These are phyloP conservation scores for Backusella tuberculispora DNA, from an alignment of 192 early-diverging fungal species.

Conservation along the genomic window DNA sequence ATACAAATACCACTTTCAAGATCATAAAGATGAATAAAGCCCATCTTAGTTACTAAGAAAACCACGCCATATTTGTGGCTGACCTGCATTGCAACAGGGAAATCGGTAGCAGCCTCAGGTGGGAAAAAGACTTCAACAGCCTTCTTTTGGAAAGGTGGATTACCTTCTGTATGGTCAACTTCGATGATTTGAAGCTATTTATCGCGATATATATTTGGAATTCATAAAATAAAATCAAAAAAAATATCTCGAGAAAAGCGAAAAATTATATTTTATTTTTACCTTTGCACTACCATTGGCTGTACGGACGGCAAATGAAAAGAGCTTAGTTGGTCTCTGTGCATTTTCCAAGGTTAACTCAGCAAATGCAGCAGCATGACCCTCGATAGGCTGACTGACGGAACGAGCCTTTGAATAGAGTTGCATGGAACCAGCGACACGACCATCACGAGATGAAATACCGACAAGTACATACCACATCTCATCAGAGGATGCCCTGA, in stretches of 20 bases:
- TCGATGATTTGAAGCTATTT: constrained; percentile 94
- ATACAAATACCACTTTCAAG: constrained; percentile 93
- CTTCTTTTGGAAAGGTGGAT: constrained; percentile 87
- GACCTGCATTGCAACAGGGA: constrained; percentile 97
- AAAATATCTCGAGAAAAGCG: neutral
- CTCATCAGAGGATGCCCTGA: constrained; percentile 85
- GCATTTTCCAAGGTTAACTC: constrained; percentile 83
- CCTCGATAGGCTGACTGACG: constrained; percentile 94
- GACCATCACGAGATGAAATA: constrained; percentile 88
- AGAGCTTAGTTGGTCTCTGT: constrained; percentile 80
- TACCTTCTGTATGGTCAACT: constrained; percentile 93
- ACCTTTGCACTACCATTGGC: constrained; percentile 79
- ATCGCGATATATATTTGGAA: too few species aligned
- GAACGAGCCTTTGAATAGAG: constrained; percentile 92
- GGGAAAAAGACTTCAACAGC: constrained; percentile 96
- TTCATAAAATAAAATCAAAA: neutral
- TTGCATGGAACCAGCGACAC: constrained; percentile 97
- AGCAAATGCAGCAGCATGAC: constrained; percentile 95
- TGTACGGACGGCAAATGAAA: constrained; percentile 89
- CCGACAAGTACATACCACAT: constrained; percentile 97
- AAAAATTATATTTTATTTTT: too few species aligned
- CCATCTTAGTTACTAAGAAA: constrained; percentile 97
- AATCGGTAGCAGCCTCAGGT: constrained; percentile 92
- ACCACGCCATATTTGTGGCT: constrained; percentile 93
- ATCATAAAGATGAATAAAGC: constrained; percentile 97